These are phyloP conservation scores for Nephelium lappaceum DNA, from an alignment of 345 rosid species.

Conservation along the genomic window DNA sequence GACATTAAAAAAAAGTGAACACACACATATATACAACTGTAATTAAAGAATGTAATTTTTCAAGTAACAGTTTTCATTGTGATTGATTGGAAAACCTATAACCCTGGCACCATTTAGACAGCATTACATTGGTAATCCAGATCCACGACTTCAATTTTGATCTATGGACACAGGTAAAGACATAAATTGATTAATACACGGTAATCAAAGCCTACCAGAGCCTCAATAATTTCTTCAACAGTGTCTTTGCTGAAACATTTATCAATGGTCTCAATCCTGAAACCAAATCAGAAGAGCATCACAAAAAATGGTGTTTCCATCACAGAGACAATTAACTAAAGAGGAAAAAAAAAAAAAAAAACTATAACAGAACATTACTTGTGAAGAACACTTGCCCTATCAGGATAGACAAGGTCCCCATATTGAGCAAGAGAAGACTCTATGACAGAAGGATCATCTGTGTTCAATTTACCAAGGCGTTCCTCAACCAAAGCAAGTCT, in stretches of 20 bases:
- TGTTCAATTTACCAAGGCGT: slow-evolving; percentile 74
- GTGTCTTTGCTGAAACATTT: slow-evolving; percentile 83
- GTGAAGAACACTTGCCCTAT: slow-evolving; percentile 56
- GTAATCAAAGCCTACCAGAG: slow-evolving; percentile 57
- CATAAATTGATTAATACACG: not conserved
- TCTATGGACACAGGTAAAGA: not conserved
- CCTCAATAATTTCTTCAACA: slow-evolving; percentile 81
- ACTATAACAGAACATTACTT: slow-evolving; percentile 45
- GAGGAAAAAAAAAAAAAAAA: not conserved
- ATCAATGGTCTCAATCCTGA: slow-evolving; percentile 80
- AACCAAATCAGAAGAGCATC: slow-evolving; percentile 20
- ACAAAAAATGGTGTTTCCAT: not conserved
- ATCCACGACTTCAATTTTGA: not conserved
- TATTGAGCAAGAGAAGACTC: slow-evolving; percentile 83
- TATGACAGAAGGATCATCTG: slow-evolving; percentile 75
- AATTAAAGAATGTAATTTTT: not conserved
- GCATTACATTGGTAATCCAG: not conserved
- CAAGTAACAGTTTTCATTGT: not conserved
- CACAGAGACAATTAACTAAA: not conserved
- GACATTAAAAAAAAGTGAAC: slow-evolving; percentile 11
- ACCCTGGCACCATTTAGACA: not conserved
- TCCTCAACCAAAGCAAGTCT: slow-evolving; percentile 76
- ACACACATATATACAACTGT: not conserved
- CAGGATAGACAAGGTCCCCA: slow-evolving; percentile 86
- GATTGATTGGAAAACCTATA: not conserved